Conservation (phyloP, 495 filamentous ascomycete genomes). For the Penicillium bovifimosum region DNA sequence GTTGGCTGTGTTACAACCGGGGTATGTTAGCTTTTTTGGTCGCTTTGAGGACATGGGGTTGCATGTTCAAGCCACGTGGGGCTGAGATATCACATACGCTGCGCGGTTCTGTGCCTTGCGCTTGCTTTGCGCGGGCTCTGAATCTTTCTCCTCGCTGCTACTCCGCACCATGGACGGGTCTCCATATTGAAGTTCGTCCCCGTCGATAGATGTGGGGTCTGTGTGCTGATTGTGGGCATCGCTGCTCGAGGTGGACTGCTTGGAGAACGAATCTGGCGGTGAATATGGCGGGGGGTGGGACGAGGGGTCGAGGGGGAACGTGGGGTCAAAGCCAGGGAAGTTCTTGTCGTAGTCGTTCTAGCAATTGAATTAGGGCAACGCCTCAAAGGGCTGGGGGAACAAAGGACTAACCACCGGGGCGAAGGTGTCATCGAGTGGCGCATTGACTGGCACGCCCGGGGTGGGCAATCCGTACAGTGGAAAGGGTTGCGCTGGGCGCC, state of each 20-base stretch:
- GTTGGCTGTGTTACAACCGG: slow-evolving; percentile 54
- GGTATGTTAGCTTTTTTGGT: not conserved
- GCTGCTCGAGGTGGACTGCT: slow-evolving; percentile 33
- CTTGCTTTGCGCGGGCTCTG: slow-evolving; percentile 70
- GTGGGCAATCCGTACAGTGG: slow-evolving; percentile 37
- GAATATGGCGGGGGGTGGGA: slow-evolving; percentile 38
- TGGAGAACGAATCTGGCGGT: slow-evolving; percentile 41
- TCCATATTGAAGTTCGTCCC: slow-evolving; percentile 25
- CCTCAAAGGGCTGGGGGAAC: not conserved
- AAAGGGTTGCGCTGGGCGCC: slow-evolving; percentile 29
- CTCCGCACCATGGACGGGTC: slow-evolving; percentile 30
- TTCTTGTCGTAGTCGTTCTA: slow-evolving; percentile 27
- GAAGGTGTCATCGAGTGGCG: slow-evolving; percentile 14
- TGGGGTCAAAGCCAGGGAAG: slow-evolving; percentile 37
- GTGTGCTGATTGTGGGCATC: slow-evolving; percentile 19
- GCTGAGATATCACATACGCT: slow-evolving; percentile 61
- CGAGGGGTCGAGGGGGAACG: slow-evolving; percentile 31
- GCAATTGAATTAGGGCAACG: not conserved
- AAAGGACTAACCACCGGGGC: not conserved
- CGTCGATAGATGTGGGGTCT: slow-evolving; percentile 29
- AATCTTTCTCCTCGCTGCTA: slow-evolving; percentile 63
- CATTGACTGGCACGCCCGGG: slow-evolving; percentile 27
- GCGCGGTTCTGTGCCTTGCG: slow-evolving; percentile 95
- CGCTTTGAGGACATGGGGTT: not conserved
- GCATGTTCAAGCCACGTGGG: not conserved